Conservation (phyloP, 768 basidiomycete genomes). For the Leucogyrophana mollusca region DNA sequence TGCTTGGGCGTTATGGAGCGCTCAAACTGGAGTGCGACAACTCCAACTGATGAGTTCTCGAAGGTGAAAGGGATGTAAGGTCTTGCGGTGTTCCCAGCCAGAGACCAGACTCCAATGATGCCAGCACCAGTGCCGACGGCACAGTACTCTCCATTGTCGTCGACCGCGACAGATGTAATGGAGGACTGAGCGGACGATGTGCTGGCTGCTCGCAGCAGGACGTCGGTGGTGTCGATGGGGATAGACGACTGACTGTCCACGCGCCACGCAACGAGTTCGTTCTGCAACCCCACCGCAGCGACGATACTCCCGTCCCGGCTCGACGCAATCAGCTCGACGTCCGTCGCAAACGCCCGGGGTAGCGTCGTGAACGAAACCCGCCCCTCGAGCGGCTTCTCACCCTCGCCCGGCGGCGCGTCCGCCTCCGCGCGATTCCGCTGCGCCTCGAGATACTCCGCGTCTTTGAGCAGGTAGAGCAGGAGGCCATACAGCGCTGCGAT, state of each 20-base stretch:
- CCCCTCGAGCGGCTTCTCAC: slow-evolving; percentile 33
- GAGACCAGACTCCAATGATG: slow-evolving; percentile 59
- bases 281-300: slow-evolving; percentile 74
- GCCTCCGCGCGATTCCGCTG: slow-evolving; percentile 63
- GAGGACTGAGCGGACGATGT: slow-evolving; percentile 47
- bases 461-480: slow-evolving; percentile 84
- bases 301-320: slow-evolving; percentile 66
- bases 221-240: slow-evolving; percentile 49
- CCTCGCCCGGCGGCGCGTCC: slow-evolving; percentile 30
- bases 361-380: slow-evolving; percentile 63
- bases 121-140: slow-evolving; percentile 76
- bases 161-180: slow-evolving; percentile 62
- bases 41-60: slow-evolving; percentile 43
- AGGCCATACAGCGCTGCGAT: slow-evolving; percentile 72
- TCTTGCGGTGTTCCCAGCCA: slow-evolving; percentile 39
- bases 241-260: slow-evolving; percentile 40
- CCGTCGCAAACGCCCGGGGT: slow-evolving; percentile 78
- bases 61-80: slow-evolving; percentile 41
- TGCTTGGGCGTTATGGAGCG: slow-evolving; percentile 18
- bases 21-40: slow-evolving; percentile 55
- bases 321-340: slow-evolving; percentile 77
- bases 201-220: slow-evolving; percentile 49
- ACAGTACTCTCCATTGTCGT: slow-evolving; percentile 56
- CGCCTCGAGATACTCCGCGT: slow-evolving; percentile 87
- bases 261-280: slow-evolving; percentile 74